Evolutionary conservation across 2,329 filamentous ascomycete species (phyloP), one percentile per base, ranked within the genome.

Genomic region (Dactylellina haptotyla): DNA sequence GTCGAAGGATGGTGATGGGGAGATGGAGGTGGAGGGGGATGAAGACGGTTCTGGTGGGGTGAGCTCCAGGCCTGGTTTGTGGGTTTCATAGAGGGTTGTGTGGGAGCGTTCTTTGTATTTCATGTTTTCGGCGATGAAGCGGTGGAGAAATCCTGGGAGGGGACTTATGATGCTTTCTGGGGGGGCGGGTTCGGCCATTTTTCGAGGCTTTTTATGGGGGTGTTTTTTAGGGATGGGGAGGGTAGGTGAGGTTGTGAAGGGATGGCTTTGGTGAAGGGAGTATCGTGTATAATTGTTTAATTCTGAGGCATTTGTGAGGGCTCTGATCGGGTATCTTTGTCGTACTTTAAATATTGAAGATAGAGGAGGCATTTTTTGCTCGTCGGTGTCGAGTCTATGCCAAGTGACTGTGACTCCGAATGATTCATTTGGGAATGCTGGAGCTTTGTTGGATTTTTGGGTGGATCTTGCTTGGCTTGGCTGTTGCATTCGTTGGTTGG

Each of bases 101-200:
- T 56, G 28, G 14, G 66, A 71, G 9, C 66, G 37, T 50, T 71
- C 48, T 39, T 71, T 71, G 34, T 18, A 71, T 64, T 71, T 63
- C 64, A 54, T 62, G 37, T 28, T 46, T 16, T 46, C 1, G 46
- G 23, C 16, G 5, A 69, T 61, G 39, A 45, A 23, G 28, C 37
- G 46, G 37, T 41, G 54, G 20, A 69, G 56, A 3, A 10, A 1
- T 18, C 48, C 18, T 10, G 56, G 46, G 39, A 69, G 20, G 14
- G 46, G 20, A 14, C 20, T 32, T 25, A 26, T n/a, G n/a, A 30
- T 14, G n/a, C 20, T 53, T 54, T 26, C 4, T 32, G 18, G 10
- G 50, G 14, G 6, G 18, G 34, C 2, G 48, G 48, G 2, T 12
- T 1, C 6, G 37, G 34, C 43, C 28, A 43, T 56, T 37, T 56